Evolutionary conservation across 2,329 filamentous ascomycete species (phyloP).

Genomic region (Blastomyces silverae): DNA sequence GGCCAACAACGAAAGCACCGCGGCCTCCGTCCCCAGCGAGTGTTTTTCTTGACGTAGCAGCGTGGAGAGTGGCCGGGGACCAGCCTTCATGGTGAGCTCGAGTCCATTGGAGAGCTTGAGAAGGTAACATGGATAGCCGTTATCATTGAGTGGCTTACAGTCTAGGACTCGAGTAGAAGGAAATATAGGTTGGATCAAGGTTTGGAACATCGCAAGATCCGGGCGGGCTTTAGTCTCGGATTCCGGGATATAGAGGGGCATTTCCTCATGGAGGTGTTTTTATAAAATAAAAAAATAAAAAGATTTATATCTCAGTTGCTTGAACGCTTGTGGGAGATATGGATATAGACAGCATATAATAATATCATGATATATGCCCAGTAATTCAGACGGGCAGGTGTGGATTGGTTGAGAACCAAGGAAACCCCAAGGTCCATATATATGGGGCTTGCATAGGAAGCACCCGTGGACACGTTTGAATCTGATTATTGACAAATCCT

Average conservation of each 20-base stretch:
- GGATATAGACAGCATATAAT: neutral
- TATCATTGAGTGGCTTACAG: conserved; percentile 26
- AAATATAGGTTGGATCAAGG: conserved; percentile 26
- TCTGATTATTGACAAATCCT: neutral
- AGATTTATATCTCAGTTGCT: neutral
- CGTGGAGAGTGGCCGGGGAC: conserved; percentile 31
- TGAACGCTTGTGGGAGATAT: neutral
- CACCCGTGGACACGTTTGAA: neutral
- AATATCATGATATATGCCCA: neutral
- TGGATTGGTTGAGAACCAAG: neutral
- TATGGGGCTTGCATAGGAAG: neutral
- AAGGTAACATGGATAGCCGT: conserved; percentile 34
- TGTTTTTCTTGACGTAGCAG: conserved; percentile 38
- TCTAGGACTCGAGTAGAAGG: conserved; percentile 29
- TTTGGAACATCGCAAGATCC: conserved; percentile 13
- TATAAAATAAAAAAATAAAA: neutral
- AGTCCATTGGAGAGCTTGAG: conserved; percentile 36
- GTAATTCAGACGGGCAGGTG: neutral
- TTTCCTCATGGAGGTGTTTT: neutral
- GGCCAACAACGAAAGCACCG: conserved; percentile 34
- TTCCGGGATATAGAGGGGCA: conserved; percentile 11
- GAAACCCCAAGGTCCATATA: neutral
- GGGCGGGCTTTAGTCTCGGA: conserved; percentile 1
- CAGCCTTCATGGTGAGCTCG: conserved; percentile 35
- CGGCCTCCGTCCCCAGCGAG: conserved; percentile 38